These are phyloP conservation scores for Tausonia pullulans DNA, from an alignment of 1,284 basidiomycete species.

Conservation along the genomic window DNA sequence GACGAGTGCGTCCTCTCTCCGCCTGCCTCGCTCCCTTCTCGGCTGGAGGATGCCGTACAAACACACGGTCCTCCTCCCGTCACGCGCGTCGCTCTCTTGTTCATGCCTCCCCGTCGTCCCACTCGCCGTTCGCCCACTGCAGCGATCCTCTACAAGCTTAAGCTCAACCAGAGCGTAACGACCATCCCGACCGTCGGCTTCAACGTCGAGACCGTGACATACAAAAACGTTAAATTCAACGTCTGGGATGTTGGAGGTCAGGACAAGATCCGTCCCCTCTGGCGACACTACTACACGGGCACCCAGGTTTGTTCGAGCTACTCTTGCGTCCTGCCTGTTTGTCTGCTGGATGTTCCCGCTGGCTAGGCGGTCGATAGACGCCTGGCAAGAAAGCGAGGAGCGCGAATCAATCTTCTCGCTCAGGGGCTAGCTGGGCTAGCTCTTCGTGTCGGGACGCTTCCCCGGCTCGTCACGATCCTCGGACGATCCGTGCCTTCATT, in stretches of 20 bases:
- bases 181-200: slow-evolving; percentile 92
- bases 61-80: neutral
- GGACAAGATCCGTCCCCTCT: slow-evolving; percentile 95
- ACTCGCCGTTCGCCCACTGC: slow-evolving; percentile 10
- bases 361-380: too few relatives aligned
- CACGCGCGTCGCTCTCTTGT: neutral
- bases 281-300: slow-evolving; percentile 86
- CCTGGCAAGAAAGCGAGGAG: too few relatives aligned
- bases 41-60: neutral
- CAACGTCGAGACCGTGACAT: slow-evolving; percentile 99
- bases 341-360: too few relatives aligned
- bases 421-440: too few relatives aligned
- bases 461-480: too few relatives aligned
- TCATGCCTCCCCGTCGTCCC: neutral
- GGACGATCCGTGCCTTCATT: too few relatives aligned
- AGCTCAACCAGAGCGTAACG: slow-evolving; percentile 96
- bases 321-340: neutral
- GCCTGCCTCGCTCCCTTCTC: neutral
- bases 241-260: slow-evolving; percentile 99
- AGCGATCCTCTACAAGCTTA: slow-evolving; percentile 99
- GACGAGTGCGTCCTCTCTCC: slow-evolving; percentile 49
- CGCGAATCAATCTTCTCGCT: too few relatives aligned
- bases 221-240: slow-evolving; percentile 99
- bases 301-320: slow-evolving; percentile 30
- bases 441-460: too few relatives aligned